These are phyloP conservation scores for Mucor racemosus DNA, from an alignment of 371 early-diverging fungal genomes.

Conservation along the genomic window DNA sequence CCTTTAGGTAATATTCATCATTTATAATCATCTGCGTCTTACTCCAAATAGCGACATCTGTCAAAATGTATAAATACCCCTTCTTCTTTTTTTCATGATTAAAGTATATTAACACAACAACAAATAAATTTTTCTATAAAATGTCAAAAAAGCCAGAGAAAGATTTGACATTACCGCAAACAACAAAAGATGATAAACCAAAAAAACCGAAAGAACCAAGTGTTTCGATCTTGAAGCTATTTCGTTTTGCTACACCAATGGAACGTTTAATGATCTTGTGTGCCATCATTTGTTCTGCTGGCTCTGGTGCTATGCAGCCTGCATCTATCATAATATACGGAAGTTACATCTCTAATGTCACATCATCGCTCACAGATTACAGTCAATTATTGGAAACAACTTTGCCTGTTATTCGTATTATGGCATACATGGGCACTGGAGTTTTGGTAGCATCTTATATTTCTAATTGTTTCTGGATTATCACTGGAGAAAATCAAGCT, in stretches of 20 bases:
- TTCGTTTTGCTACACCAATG: slow-evolving; percentile 36
- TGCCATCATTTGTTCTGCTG: slow-evolving; percentile 31
- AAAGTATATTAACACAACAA: too few species aligned
- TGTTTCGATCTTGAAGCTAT: slow-evolving; percentile 33
- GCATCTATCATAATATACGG: slow-evolving; percentile 43
- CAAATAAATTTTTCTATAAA: too few species aligned
- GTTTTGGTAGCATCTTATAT: slow-evolving; percentile 34
- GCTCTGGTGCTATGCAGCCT: slow-evolving; percentile 42
- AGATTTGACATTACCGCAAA: too few species aligned
- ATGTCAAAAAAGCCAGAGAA: too few species aligned
- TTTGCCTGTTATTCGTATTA: slow-evolving; percentile 30
- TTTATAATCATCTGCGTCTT: too few species aligned
- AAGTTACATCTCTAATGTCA: slow-evolving; percentile 23
- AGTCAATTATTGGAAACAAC: slow-evolving; percentile 17
- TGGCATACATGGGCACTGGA: slow-evolving; percentile 42
- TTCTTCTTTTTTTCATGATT: too few species aligned
- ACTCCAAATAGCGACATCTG: too few species aligned
- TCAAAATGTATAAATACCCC: too few species aligned
- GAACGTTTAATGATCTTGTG: slow-evolving; percentile 32
- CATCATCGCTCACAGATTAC: not conserved
- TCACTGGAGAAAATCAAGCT: slow-evolving; percentile 36
- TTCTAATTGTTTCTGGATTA: slow-evolving; percentile 41
- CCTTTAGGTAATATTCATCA: too few species aligned
- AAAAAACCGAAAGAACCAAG: slow-evolving; percentile 31
- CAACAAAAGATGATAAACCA: too few species aligned